Evolutionary conservation across 352 stramenopile genomes (phyloP).

Genomic region (Aphanomyces invadans): DNA sequence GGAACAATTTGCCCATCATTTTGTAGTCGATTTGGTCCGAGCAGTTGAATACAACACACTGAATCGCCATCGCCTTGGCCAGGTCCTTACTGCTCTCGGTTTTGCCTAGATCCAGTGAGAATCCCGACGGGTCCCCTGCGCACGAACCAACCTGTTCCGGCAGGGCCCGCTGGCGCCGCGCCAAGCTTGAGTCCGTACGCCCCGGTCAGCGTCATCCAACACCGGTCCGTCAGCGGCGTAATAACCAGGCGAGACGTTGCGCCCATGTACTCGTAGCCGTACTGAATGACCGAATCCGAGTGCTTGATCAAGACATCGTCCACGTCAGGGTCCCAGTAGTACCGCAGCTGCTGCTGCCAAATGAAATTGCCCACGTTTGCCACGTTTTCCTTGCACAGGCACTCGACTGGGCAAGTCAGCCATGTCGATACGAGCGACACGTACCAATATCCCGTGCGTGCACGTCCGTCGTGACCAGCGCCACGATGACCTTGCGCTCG

Average conservation of each 20-base stretch:
- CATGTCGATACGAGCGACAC: background rate
- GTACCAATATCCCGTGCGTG: constrained; percentile 81
- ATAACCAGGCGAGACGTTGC: constrained; percentile 83
- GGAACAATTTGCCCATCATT: constrained; percentile 96
- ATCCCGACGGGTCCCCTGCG: background rate
- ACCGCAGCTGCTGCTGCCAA: constrained; percentile 92
- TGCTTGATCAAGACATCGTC: constrained; percentile 88
- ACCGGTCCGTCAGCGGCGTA: constrained; percentile 88
- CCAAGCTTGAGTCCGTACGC: constrained; percentile 90
- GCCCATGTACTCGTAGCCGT: constrained; percentile 95
- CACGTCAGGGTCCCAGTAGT: constrained; percentile 87
- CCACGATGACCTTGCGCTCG: constrained; percentile 89
- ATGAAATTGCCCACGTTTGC: constrained; percentile 83
- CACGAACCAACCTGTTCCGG: constrained; percentile 55
- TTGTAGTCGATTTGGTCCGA: constrained; percentile 95
- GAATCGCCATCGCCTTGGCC: constrained; percentile 89
- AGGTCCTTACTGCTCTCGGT: constrained; percentile 95
- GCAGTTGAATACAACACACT: constrained; percentile 95
- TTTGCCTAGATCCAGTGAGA: constrained; percentile 58
- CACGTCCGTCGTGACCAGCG: constrained; percentile 89
- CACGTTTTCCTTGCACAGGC: constrained; percentile 57
- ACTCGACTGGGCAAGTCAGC: constrained; percentile 37
- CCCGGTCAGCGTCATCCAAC: constrained; percentile 94
- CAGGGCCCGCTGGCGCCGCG: constrained; percentile 86
- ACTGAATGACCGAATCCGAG: constrained; percentile 81